phyloP scores from a whole-genome alignment of 1,284 basidiomycete genomes.

The Leccinum griseonigrum region DNA sequence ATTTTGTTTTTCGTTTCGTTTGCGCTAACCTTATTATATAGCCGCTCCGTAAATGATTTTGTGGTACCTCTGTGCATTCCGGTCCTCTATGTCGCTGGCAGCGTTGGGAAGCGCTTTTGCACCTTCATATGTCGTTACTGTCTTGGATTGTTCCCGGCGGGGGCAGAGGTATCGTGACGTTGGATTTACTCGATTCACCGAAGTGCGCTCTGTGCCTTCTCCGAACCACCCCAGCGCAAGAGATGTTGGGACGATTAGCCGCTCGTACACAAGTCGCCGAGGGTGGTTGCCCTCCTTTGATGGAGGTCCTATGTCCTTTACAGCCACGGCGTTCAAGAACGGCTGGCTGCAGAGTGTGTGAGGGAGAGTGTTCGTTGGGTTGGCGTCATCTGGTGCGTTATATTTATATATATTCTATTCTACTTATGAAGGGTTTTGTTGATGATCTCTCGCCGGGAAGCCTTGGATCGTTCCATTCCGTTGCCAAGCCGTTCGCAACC shows the following conservation, averaged over 20 bases:
- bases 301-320: constrained; percentile 81
- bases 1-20: constrained; percentile 29
- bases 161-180: constrained; percentile 74
- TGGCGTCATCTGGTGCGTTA: constrained; percentile 74
- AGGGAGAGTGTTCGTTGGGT: constrained; percentile 86
- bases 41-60: constrained; percentile 80
- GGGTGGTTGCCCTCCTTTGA: constrained; percentile 44
- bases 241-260: constrained; percentile 77
- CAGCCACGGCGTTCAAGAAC: constrained; percentile 81
- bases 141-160: constrained; percentile 81
- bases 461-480: constrained; percentile 48
- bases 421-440: not conserved
- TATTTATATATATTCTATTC: constrained; percentile 10
- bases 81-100: constrained; percentile 80
- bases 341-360: constrained; percentile 80
- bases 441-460: constrained; percentile 53
- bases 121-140: constrained; percentile 74
- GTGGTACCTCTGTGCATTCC: constrained; percentile 85
- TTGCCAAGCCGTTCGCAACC: constrained; percentile 52
- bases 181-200: constrained; percentile 80
- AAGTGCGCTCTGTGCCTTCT: constrained; percentile 76
- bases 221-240: constrained; percentile 73
- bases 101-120: constrained; percentile 79
- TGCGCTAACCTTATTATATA: constrained; percentile 34
- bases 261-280: constrained; percentile 59